Evolutionary conservation across 2,329 filamentous ascomycete genomes (phyloP).

Genomic region (Diaporthe velutina): DNA sequence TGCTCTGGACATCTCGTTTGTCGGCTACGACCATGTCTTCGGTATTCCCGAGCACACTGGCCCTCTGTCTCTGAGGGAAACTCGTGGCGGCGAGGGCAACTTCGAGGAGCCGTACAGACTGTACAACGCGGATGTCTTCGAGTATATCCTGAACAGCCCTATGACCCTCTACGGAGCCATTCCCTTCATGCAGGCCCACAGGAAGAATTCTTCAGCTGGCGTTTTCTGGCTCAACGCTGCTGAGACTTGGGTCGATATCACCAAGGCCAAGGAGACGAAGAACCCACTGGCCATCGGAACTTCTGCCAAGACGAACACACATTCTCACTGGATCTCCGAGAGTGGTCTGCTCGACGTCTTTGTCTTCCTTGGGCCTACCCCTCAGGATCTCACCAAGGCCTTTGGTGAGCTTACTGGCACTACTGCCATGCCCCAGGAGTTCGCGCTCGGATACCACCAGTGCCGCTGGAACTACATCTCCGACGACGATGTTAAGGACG

Average conservation of each 20-base stretch:
- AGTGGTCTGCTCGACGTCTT: constrained; percentile 91
- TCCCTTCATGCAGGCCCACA: constrained; percentile 97
- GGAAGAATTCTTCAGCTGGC: constrained; percentile 91
- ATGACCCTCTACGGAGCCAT: constrained; percentile 99
- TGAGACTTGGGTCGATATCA: constrained; percentile 97
- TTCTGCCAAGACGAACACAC: constrained; percentile 78
- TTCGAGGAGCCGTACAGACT: constrained; percentile 92
- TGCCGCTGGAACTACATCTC: constrained; percentile 99
- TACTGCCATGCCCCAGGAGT: constrained; percentile 91
- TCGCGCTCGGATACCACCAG: constrained; percentile 94
- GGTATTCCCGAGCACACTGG: constrained; percentile 95
- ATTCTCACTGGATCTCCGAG: constrained; percentile 98
- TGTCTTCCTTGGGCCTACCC: constrained; percentile 90
- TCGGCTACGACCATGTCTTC: constrained; percentile 91
- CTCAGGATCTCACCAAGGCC: constrained; percentile 82
- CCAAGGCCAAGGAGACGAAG: constrained; percentile 79
- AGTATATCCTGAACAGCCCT: constrained; percentile 95
- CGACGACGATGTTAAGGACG: constrained; percentile 96
- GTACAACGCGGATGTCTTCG: constrained; percentile 97
- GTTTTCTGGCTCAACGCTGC: constrained; percentile 98
- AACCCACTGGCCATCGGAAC: constrained; percentile 85
- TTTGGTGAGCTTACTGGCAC: constrained; percentile 94
- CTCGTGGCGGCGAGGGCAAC: constrained; percentile 87
- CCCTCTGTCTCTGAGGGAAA: constrained; percentile 88
- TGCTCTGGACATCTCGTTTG: constrained; percentile 90